phyloP scores from a whole-genome alignment of 1,284 basidiomycete species.

The Singerocomus rubriflavus region DNA sequence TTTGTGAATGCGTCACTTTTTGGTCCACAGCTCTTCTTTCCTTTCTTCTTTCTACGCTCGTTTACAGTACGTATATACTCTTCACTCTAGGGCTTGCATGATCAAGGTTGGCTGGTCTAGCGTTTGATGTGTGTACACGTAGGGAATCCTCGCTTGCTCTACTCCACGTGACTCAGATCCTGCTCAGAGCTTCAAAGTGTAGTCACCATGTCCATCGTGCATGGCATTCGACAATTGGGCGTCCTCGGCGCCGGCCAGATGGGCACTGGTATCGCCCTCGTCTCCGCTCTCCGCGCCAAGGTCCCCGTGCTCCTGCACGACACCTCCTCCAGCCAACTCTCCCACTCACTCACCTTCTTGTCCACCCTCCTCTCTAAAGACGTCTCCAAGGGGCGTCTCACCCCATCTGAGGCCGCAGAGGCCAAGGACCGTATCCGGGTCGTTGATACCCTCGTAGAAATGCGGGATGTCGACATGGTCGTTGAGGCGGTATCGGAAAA shows the following conservation, averaged over 20 bases:
- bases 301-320: constrained; percentile 77
- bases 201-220: constrained; percentile 49
- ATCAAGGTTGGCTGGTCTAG: constrained; percentile 21
- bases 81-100: constrained; percentile 6
- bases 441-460: constrained; percentile 51
- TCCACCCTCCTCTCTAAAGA: constrained; percentile 88
- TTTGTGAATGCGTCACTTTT: constrained; percentile 24
- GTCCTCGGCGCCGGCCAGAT: constrained; percentile 85
- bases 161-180: constrained; percentile 20
- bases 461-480: constrained; percentile 84
- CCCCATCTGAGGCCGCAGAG: constrained; percentile 69
- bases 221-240: constrained; percentile 67
- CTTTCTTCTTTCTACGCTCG: constrained; percentile 16
- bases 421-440: constrained; percentile 64
- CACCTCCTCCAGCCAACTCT: constrained; percentile 60
- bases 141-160: neutral
- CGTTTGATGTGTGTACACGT: constrained; percentile 11
- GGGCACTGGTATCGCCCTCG: constrained; percentile 86
- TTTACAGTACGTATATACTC: constrained; percentile 10
- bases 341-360: constrained; percentile 69
- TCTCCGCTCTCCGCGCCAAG: constrained; percentile 76
- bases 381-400: constrained; percentile 77
- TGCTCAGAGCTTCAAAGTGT: neutral
- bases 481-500: constrained; percentile 94
- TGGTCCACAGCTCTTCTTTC: constrained; percentile 10